These are phyloP conservation scores for Chalciporus piperatus DNA, from an alignment of 768 basidiomycete genomes.

Conservation along the genomic window DNA sequence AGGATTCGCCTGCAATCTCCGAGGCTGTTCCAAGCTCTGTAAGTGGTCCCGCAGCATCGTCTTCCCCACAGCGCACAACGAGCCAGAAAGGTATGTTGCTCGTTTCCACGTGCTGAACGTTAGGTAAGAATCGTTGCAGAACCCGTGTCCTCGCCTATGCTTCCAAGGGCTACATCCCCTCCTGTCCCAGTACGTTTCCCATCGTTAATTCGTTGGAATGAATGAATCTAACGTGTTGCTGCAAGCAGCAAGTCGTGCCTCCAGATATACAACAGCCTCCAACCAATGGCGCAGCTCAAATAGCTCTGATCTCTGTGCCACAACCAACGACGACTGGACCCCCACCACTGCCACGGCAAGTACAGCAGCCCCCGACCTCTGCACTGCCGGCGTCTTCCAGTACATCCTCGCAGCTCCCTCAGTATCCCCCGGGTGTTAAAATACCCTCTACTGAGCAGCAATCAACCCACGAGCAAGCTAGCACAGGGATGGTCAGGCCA, in stretches of 20 bases:
- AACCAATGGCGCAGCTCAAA: constrained; percentile 32
- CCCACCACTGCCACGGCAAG: constrained; percentile 50
- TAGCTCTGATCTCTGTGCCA: constrained; percentile 25
- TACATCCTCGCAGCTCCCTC: constrained; percentile 37
- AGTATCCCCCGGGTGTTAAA: constrained; percentile 72
- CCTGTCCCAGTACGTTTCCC: constrained; percentile 38
- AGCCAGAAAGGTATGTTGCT: constrained; percentile 47
- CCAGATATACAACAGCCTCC: constrained; percentile 39
- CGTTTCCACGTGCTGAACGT: constrained; percentile 16
- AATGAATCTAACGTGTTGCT: constrained; percentile 16
- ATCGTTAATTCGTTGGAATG: constrained; percentile 8
- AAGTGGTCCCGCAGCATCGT: constrained; percentile 49
- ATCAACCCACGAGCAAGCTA: constrained; percentile 31
- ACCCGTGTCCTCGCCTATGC: constrained; percentile 43
- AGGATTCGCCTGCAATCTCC: constrained; percentile 71
- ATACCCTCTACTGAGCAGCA: constrained; percentile 44
- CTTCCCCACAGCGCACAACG: constrained; percentile 55
- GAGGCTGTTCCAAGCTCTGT: constrained; percentile 52
- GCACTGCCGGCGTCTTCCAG: constrained; percentile 10
- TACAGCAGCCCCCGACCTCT: constrained; percentile 38
- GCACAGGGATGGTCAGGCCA: constrained; percentile 48
- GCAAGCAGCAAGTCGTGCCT: constrained; percentile 37
- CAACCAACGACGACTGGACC: constrained; percentile 38
- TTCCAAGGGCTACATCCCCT: constrained; percentile 42
- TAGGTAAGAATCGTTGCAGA: constrained; percentile 35